Conservation (phyloP, 208 protist species). For the Leishmania tarentolae region DNA sequence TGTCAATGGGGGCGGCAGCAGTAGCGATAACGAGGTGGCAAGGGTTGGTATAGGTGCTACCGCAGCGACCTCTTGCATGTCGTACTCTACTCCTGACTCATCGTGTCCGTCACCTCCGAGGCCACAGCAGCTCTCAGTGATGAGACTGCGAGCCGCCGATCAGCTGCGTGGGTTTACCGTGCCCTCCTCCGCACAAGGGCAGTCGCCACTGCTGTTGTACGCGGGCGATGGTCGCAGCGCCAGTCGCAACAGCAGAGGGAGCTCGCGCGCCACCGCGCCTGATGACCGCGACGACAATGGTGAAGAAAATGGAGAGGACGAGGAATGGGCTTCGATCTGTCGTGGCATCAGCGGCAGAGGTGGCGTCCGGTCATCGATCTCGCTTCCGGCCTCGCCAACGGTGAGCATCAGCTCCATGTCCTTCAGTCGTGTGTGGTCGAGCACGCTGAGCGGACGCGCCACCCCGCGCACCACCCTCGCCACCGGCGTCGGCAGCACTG, state of each 20-base stretch:
- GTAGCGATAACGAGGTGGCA: not conserved
- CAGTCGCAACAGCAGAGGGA: not conserved
- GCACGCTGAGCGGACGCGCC: constrained; percentile 19
- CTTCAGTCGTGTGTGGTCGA: constrained; percentile 16
- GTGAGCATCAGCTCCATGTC: constrained; percentile 28
- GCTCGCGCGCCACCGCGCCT: not conserved
- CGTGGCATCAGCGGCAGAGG: not conserved
- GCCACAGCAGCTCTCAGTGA: constrained; percentile 12
- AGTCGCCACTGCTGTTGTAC: not conserved
- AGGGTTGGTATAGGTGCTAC: not conserved
- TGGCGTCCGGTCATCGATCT: not conserved
- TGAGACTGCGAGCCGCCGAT: constrained; percentile 28
- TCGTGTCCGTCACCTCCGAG: constrained; percentile 13
- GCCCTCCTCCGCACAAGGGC: not conserved
- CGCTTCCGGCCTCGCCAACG: constrained; percentile 14
- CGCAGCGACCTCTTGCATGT: not conserved
- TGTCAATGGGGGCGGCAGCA: not conserved
- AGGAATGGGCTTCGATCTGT: not conserved
- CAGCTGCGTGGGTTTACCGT: constrained; percentile 13
- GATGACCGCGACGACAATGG: not conserved
- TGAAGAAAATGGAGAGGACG: not conserved
- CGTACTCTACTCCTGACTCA: constrained; percentile 7
- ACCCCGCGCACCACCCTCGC: constrained; percentile 15
- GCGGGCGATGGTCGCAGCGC: not conserved
- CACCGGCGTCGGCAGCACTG: not conserved